phyloP scores from a whole-genome alignment of 83 land plant species.

The Larix sibirica region DNA sequence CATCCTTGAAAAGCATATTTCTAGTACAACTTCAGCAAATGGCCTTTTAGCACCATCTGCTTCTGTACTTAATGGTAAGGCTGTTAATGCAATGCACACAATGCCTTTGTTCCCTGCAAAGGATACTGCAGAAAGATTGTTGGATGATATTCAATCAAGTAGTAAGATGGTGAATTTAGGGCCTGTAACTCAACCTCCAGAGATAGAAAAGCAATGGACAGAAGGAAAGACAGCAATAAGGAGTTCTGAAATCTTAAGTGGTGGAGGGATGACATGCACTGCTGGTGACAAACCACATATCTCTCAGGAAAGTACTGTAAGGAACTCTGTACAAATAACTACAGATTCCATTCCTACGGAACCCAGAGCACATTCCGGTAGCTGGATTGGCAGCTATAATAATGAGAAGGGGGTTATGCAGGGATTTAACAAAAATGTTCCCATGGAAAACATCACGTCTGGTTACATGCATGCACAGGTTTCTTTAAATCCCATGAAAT shows the following conservation, averaged over 20 bases:
- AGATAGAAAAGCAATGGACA: background rate
- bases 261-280: background rate
- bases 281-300: background rate
- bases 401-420: conserved; percentile 9
- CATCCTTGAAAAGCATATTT: background rate
- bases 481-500: background rate
- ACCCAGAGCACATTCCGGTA: background rate
- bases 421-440: background rate
- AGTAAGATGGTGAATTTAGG: background rate
- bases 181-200: background rate
- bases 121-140: conserved; percentile 5
- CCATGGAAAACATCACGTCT: background rate
- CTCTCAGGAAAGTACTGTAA: background rate
- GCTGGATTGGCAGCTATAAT: background rate
- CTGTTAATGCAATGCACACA: background rate
- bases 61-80: background rate
- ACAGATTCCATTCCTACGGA: background rate
- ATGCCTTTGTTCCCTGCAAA: background rate
- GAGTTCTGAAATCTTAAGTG: background rate
- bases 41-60: background rate
- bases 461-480: background rate
- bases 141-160: background rate
- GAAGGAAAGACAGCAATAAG: background rate
- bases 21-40: background rate
- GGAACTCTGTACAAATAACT: background rate